Base-by-base conservation (phyloP, 495 filamentous ascomycete genomes). In the Barbatosphaeria neglecta region DNA sequence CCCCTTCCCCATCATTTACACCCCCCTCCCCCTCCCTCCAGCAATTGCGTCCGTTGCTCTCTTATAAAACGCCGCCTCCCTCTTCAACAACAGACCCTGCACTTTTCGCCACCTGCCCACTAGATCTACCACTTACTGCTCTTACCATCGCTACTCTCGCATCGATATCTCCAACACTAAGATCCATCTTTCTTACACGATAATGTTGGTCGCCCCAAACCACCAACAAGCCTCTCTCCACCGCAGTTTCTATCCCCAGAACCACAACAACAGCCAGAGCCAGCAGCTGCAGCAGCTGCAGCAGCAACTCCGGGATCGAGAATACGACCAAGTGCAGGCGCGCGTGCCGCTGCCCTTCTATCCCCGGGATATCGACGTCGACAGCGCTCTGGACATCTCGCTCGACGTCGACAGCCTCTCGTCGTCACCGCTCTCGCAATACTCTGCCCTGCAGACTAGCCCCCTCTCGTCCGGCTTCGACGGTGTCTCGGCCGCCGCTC, bases 381-480 rank as follows among this genome's bases (percentile, higher is more conserved):
- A 15, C 48, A 35, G 40, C 48, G 16, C 4, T 4, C 45, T 38
- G 18, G 22, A 37, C 38, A 45, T 38, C 56, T 42, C 45, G 44
- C 44, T 50, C 43, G 52, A 51, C 46, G 38, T 37, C n/a, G 50
- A 61, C 37, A 63, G 57, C 48, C 15, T 50, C 46, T 54, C 61
- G 33, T 56, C 57, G 7, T 64, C 61, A 2, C 61, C 61, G 2
- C 33, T 55, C 33, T 64, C 59, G 42, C 56, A 55, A 16, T 57
- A 45, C 48, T 58, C 60, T 44, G 50, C 48, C 22, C 11, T 51
- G 24, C 49, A 40, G 15, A 39, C 52, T 6, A 54, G 57, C 49
- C 57, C 61, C 59, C 63, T 68, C 49, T 60, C 68, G n/a, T 59
- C 66, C 28, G 5, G 13, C 27, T 54, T 70, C 43, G 64, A 70